These are phyloP conservation scores for Termitomyces sp. DNA, from an alignment of 1,284 basidiomycete species.

Conservation along the genomic window DNA sequence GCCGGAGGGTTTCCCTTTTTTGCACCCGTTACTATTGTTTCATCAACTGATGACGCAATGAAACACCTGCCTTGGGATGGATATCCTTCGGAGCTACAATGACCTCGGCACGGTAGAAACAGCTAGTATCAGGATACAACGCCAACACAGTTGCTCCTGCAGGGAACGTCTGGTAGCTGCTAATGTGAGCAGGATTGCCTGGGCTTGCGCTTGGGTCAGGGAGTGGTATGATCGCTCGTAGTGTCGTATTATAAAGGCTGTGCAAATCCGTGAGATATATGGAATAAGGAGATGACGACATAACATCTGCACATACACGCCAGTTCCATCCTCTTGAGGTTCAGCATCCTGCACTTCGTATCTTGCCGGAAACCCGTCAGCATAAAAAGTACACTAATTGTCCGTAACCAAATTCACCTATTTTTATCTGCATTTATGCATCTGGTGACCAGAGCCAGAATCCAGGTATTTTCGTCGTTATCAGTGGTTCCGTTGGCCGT, in stretches of 20 bases:
- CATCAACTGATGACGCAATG: conserved; percentile 4
- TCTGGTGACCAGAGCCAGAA: conserved; percentile 67
- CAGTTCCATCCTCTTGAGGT: conserved; percentile 71
- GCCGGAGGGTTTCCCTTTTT: conserved; percentile 33
- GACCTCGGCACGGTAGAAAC: conserved; percentile 80
- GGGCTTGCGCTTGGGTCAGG: conserved; percentile 61
- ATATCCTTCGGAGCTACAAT: conserved; percentile 59
- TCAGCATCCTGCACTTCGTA: conserved; percentile 82
- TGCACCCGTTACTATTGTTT: conserved; percentile 2
- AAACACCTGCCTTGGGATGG: conserved; percentile 43
- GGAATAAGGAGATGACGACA: conserved; percentile 2
- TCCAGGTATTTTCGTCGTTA: conserved; percentile 73
- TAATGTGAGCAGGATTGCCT: conserved; percentile 57
- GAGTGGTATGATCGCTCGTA: conserved; percentile 68
- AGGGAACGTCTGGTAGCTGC: conserved; percentile 67
- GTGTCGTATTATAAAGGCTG: conserved; percentile 64
- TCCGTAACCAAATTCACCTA: conserved; percentile 30
- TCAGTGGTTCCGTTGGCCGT: conserved; percentile 39
- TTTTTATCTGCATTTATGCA: conserved; percentile 68
- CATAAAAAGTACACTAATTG: not conserved
- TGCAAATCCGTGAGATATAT: conserved; percentile 10
- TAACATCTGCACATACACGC: conserved; percentile 41
- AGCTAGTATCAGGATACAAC: conserved; percentile 80
- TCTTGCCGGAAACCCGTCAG: conserved; percentile 28
- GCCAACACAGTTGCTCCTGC: conserved; percentile 72